Evolutionary conservation across 1,284 basidiomycete genomes (phyloP).

Genomic region (Fomitopsis betulina): DNA sequence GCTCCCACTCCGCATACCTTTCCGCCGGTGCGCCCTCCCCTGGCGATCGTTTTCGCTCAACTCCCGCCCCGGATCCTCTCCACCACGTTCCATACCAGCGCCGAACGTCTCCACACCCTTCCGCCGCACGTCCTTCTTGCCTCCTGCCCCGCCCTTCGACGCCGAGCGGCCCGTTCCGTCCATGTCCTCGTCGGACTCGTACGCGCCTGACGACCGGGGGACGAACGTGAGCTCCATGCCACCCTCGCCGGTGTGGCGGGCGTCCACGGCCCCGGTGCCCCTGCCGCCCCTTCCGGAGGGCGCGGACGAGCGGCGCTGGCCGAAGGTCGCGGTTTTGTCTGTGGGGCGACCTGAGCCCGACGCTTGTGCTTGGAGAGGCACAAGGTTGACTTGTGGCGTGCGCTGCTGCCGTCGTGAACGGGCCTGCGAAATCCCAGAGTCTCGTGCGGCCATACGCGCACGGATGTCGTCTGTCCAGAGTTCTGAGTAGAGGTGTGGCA

Average conservation of each 20-base stretch:
- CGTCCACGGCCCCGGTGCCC: slow-evolving; percentile 6
- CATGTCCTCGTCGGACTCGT: slow-evolving; percentile 28
- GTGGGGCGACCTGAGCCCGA: slow-evolving; percentile 23
- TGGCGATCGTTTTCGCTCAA: slow-evolving; percentile 54
- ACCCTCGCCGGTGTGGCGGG: slow-evolving; percentile 36
- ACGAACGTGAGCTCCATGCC: slow-evolving; percentile 67
- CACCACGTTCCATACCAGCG: slow-evolving; percentile 80
- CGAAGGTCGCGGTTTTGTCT: slow-evolving; percentile 60
- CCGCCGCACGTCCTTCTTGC: slow-evolving; percentile 37
- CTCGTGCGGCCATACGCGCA: slow-evolving; percentile 20
- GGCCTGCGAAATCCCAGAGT: slow-evolving; percentile 8
- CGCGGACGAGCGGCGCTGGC: slow-evolving; percentile 50
- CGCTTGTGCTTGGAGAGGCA: slow-evolving; percentile 53
- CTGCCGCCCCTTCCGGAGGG: slow-evolving; percentile 10
- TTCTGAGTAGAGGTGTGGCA: slow-evolving; percentile 11
- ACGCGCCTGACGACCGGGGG: slow-evolving; percentile 36
- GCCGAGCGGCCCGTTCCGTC: slow-evolving; percentile 11
- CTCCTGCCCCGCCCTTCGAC: slow-evolving; percentile 14
- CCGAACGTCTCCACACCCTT: slow-evolving; percentile 79
- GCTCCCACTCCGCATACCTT: slow-evolving; percentile 78
- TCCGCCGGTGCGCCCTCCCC: slow-evolving; percentile 70
- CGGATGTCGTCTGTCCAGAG: slow-evolving; percentile 27
- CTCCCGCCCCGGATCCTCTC: slow-evolving; percentile 40
- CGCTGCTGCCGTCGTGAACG: slow-evolving; percentile 16
- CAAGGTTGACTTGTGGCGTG: slow-evolving; percentile 52